Evolutionary conservation across 768 basidiomycete species (phyloP).

Genomic region (Amanita muscaria): DNA sequence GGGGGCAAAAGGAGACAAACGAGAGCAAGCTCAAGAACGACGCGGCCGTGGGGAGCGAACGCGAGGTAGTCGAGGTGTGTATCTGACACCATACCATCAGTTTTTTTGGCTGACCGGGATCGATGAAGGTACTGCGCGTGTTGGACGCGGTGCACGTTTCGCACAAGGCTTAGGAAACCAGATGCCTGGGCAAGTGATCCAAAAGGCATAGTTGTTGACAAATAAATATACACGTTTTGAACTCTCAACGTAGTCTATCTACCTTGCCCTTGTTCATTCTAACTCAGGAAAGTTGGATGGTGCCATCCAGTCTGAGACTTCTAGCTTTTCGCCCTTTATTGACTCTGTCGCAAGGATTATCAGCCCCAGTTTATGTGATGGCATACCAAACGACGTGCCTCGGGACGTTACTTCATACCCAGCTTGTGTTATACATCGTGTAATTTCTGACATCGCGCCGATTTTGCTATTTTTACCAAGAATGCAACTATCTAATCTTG

Average conservation of each 20-base stretch:
- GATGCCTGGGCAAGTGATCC: constrained; percentile 42
- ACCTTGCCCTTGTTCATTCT: background rate
- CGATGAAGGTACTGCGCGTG: no score
- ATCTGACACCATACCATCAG: constrained; percentile 1
- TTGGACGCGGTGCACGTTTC: constrained; percentile 74
- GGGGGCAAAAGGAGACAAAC: constrained; percentile 65
- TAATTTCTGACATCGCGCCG: constrained; percentile 59
- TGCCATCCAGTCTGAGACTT: constrained; percentile 4
- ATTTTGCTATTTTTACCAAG: constrained; percentile 69
- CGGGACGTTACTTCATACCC: constrained; percentile 64
- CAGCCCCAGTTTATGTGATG: no score
- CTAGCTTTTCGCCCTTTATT: constrained; percentile 33
- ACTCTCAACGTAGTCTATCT: background rate
- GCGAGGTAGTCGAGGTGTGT: constrained; percentile 52
- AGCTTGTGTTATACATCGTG: constrained; percentile 63
- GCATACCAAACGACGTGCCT: constrained; percentile 43
- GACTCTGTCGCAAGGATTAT: no score
- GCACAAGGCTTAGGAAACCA: constrained; percentile 78
- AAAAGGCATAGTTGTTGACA: constrained; percentile 19
- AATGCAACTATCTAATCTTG: constrained; percentile 69
- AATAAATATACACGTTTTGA: no score
- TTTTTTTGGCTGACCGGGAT: no score
- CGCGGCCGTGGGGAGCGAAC: constrained; percentile 66
- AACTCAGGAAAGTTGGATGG: constrained; percentile 2
- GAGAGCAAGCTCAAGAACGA: constrained; percentile 72